Conservation (phyloP, 192 early-diverging fungal genomes). For the Podochytrium sp. region DNA sequence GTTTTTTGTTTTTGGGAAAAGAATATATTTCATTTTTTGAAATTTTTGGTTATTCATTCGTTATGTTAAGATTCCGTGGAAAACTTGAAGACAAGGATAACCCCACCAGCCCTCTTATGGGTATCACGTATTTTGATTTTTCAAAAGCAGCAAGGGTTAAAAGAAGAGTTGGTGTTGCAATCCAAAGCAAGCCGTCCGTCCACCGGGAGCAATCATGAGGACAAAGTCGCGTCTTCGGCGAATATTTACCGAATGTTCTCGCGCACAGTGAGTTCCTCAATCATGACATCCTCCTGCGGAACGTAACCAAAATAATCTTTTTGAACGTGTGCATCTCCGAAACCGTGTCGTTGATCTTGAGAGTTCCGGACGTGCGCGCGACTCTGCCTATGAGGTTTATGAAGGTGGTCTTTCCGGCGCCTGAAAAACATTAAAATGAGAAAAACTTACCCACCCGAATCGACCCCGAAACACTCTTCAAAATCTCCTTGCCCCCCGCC, state of each 20-base stretch:
- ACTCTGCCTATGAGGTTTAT: slow-evolving; percentile 49
- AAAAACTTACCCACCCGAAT: slow-evolving; percentile 72
- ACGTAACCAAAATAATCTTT: slow-evolving; percentile 51
- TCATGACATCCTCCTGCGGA: slow-evolving; percentile 47
- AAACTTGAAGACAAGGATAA: too few relatives aligned
- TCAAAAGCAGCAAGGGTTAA: too few relatives aligned
- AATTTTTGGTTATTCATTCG: too few relatives aligned
- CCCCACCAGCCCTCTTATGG: too few relatives aligned
- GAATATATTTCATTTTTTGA: too few relatives aligned
- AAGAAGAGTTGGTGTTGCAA: too few relatives aligned
- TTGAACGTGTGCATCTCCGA: slow-evolving; percentile 35
- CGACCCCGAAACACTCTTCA: slow-evolving; percentile 71
- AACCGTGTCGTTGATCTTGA: slow-evolving; percentile 39
- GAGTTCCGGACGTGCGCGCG: slow-evolving; percentile 30
- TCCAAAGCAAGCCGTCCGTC: slow-evolving; percentile 79
- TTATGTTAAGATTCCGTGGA: too few relatives aligned
- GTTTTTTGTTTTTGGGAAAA: too few relatives aligned
- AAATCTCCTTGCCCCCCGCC: slow-evolving; percentile 55
- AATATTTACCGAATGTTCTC: slow-evolving; percentile 78
- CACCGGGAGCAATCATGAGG: slow-evolving; percentile 75
- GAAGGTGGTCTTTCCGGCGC: slow-evolving; percentile 49
- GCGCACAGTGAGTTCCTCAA: slow-evolving; percentile 65
- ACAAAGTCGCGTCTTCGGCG: slow-evolving; percentile 77
- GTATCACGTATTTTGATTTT: too few relatives aligned
- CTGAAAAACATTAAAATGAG: neutral